Base-by-base conservation (phyloP, 2,329 filamentous ascomycete genomes). In the Colletotrichum orchidophilum region DNA sequence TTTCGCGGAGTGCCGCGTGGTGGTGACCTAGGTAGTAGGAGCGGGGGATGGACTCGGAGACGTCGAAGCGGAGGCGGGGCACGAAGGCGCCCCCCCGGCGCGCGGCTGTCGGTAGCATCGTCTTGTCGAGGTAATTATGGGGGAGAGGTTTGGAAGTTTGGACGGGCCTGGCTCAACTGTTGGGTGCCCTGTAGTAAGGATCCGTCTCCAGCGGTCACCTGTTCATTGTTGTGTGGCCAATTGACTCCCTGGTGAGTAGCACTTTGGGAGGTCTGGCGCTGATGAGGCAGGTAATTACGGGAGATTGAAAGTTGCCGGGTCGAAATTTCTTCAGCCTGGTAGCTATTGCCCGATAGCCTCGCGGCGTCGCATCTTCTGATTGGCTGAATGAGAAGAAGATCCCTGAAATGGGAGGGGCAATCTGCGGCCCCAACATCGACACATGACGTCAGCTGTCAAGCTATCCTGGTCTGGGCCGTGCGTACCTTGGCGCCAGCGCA, bases 21-120 rank as follows among this genome's bases (percentile, higher is more conserved):
- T 99, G 96, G 83, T 99, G 96, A 73, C 96, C 96, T 57, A 98
- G 88, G 84, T 94, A 99, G 84, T 98, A 99, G 70, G 96, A 96
- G 74, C 94, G 91, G 49, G 93, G 92, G 72, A 98, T 92, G 63
- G 91, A 93, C 53, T 84, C 78, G 65, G 96, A 92, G 53, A 91
- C 85, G 49, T 92, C 90, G 81, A 97, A 98, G 63, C 84, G 83
- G 74, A 85, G 81, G 76, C 96, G 94, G 29, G 96, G 94, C 52
- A 92, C 81, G 83, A 98, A 97, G 76, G 80, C 52, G 39, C 18
- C 39, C 18, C 39, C n/a, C 52, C 73, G 63, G 61, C 70, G 70
- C 13, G 74, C 78, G 42, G 73, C 66, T 18, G 72, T 72, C 66
- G 61, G 66, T 9, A 72, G 24, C 61, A 71, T 73, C 29, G 62